These are phyloP conservation scores for Elaphomyces granulatus DNA, from an alignment of 495 filamentous ascomycete species.

Conservation along the genomic window DNA sequence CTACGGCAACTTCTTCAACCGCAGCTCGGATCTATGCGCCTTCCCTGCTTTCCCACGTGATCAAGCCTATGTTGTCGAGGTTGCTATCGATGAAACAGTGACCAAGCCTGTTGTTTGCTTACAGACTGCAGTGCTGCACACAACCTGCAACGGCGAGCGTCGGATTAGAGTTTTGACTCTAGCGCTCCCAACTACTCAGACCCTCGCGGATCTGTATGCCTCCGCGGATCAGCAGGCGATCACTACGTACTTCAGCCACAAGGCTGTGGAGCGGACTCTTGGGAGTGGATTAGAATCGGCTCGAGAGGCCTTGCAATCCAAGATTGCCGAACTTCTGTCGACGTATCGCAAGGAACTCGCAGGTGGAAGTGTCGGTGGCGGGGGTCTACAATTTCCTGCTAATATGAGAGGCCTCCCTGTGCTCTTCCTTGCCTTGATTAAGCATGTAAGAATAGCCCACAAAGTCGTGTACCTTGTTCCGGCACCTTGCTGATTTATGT, in stretches of 20 bases:
- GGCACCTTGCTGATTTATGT: slow-evolving; percentile 19
- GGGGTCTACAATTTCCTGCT: slow-evolving; percentile 81
- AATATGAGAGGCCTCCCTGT: slow-evolving; percentile 81
- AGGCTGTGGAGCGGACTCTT: slow-evolving; percentile 83
- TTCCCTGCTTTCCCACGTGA: slow-evolving; percentile 97
- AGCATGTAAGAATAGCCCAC: slow-evolving; percentile 67
- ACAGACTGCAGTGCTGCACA: slow-evolving; percentile 95
- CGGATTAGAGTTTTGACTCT: slow-evolving; percentile 90
- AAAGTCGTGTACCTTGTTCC: too few relatives aligned
- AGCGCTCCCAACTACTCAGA: slow-evolving; percentile 82
- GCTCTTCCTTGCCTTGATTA: slow-evolving; percentile 85
- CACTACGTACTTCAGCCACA: slow-evolving; percentile 89
- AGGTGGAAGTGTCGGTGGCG: slow-evolving; percentile 85
- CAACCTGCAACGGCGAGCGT: slow-evolving; percentile 92
- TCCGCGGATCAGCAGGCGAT: slow-evolving; percentile 90
- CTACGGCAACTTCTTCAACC: slow-evolving; percentile 99
- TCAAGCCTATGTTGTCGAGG: slow-evolving; percentile 96
- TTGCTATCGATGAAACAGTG: slow-evolving; percentile 90
- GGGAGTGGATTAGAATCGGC: slow-evolving; percentile 80
- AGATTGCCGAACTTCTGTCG: slow-evolving; percentile 81
- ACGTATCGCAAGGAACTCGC: slow-evolving; percentile 96
- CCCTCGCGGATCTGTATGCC: slow-evolving; percentile 79
- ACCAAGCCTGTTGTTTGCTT: slow-evolving; percentile 89
- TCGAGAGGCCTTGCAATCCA: slow-evolving; percentile 75
- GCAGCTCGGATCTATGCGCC: slow-evolving; percentile 89